These are phyloP conservation scores for Tylopilus vinaceipallidus DNA, from an alignment of 768 basidiomycete genomes.

Conservation along the genomic window DNA sequence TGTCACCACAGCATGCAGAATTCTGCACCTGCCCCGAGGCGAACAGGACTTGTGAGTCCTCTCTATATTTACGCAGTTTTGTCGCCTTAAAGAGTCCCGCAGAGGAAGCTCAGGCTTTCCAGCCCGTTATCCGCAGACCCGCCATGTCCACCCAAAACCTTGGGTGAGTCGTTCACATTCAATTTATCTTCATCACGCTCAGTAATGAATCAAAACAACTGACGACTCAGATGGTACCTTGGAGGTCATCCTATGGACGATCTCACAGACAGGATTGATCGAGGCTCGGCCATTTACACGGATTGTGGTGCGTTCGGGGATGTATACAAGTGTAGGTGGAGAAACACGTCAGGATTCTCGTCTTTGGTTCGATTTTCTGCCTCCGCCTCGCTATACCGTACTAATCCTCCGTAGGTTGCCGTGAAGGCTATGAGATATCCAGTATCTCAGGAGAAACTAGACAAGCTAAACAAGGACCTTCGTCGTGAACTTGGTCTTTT, in stretches of 20 bases:
- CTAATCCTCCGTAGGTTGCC: neutral
- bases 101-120: no score
- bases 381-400: neutral
- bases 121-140: no score
- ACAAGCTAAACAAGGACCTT: neutral
- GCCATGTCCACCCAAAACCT: no score
- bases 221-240: neutral
- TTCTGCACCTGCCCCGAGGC: no score
- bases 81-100: no score
- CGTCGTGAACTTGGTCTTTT: neutral
- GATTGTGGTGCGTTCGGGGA: neutral
- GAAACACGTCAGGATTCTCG: neutral
- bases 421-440: neutral
- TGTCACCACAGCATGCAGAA: no score
- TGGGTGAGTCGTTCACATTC: no score
- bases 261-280: neutral
- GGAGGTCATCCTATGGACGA: neutral
- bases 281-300: neutral
- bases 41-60: no score
- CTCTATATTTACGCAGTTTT: no score
- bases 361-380: neutral
- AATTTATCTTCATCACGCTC: no score
- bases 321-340: conserved; percentile 5
- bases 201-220: neutral
- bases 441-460: neutral